phyloP scores from a whole-genome alignment of 257 asterid genomes.

The Plectranthus barbatus region DNA sequence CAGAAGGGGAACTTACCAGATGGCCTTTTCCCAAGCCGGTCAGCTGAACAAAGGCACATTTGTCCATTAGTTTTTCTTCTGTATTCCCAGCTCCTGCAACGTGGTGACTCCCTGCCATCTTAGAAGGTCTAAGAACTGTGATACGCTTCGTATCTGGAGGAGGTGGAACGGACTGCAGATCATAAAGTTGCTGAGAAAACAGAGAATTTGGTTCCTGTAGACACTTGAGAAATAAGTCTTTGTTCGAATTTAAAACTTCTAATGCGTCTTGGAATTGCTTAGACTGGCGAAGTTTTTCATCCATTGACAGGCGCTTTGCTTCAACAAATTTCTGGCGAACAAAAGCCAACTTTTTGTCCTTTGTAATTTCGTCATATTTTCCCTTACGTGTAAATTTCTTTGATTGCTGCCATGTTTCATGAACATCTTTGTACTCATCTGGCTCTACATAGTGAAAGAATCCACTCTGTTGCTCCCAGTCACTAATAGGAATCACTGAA shows the following conservation, averaged over 20 bases:
- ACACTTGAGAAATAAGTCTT: slow-evolving; percentile 77
- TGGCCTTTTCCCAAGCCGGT: slow-evolving; percentile 29
- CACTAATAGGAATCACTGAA: slow-evolving; percentile 50
- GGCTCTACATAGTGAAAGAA: slow-evolving; percentile 41
- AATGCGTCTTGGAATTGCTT: slow-evolving; percentile 83
- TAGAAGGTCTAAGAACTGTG: slow-evolving; percentile 89
- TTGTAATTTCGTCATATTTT: slow-evolving; percentile 30
- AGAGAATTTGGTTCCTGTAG: slow-evolving; percentile 83
- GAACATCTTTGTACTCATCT: slow-evolving; percentile 52
- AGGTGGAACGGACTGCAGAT: slow-evolving; percentile 49
- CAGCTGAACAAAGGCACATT: slow-evolving; percentile 25
- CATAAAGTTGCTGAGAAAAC: slow-evolving; percentile 52
- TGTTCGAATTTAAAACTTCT: slow-evolving; percentile 80
- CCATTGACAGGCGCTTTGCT: slow-evolving; percentile 79
- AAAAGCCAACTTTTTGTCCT: slow-evolving; percentile 60
- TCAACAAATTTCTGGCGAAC: slow-evolving; percentile 85
- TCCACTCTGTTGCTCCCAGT: slow-evolving; percentile 64
- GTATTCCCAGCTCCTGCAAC: slow-evolving; percentile 33
- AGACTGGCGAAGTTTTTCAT: slow-evolving; percentile 71
- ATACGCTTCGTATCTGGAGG: slow-evolving; percentile 76
- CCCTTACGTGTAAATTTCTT: slow-evolving; percentile 48
- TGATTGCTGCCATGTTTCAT: slow-evolving; percentile 55
- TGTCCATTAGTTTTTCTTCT: slow-evolving; percentile 33
- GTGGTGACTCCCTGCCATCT: slow-evolving; percentile 40
- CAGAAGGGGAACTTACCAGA: slow-evolving; percentile 33